Evolutionary conservation across 164 flowering plant species (phyloP).

Genomic region (Stephania cephalantha): DNA sequence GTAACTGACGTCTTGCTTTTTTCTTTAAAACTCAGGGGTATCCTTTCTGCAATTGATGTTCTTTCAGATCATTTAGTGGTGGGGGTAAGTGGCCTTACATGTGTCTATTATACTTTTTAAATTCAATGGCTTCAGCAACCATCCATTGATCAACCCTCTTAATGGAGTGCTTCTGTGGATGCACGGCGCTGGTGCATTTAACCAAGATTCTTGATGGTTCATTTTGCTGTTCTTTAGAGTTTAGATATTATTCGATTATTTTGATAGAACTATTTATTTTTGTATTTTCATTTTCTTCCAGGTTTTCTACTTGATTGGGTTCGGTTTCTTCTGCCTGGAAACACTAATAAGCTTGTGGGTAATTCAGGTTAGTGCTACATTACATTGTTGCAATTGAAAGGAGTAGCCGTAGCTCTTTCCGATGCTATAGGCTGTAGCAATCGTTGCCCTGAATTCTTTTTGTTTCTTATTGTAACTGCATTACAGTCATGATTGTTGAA

Average conservation of each 20-base stretch:
- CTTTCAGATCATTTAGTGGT: conserved; percentile 60
- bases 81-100: conserved; percentile 63
- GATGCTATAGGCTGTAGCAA: not conserved
- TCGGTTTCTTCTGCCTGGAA: conserved; percentile 81
- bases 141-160: not conserved
- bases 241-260: not conserved
- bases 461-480: not conserved
- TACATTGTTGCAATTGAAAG: not conserved
- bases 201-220: too few relatives aligned
- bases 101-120: not conserved
- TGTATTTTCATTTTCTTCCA: conserved; percentile 29
- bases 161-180: not conserved
- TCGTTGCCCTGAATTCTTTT: not conserved
- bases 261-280: not conserved
- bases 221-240: too few relatives aligned
- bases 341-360: conserved; percentile 86
- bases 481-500: not conserved
- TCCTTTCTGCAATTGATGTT: conserved; percentile 84
- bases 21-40: conserved; percentile 50
- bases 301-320: conserved; percentile 86
- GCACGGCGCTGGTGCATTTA: too few relatives aligned
- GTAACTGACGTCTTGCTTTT: not conserved
- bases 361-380: conserved; percentile 57
- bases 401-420: not conserved
- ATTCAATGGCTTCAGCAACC: not conserved